Evolutionary conservation across 768 basidiomycete species (phyloP).

Genomic region (Mycena galopus): DNA sequence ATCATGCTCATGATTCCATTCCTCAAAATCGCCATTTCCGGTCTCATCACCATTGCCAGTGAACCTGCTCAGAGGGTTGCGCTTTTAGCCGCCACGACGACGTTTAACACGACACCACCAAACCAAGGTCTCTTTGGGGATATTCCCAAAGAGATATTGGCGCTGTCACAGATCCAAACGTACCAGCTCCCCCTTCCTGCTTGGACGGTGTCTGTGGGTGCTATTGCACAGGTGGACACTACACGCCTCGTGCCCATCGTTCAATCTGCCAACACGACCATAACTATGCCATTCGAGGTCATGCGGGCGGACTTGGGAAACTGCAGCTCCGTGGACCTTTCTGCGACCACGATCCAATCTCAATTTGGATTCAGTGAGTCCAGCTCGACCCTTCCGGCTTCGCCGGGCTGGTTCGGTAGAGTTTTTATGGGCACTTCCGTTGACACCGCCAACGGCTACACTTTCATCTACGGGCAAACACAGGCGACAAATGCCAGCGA

Average conservation of each 20-base stretch:
- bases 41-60: not conserved
- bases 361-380: not conserved
- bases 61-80: not conserved
- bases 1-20: slow-evolving; percentile 19
- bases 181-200: slow-evolving; percentile 16
- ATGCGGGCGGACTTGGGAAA: slow-evolving; percentile 10
- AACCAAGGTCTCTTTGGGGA: not conserved
- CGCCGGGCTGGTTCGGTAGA: slow-evolving; percentile 17
- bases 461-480: slow-evolving; percentile 6
- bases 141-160: slow-evolving; percentile 1
- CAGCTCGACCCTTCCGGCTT: not conserved
- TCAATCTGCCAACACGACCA: slow-evolving; percentile 4
- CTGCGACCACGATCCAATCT: not conserved
- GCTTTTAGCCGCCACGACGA: not conserved
- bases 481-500: slow-evolving; percentile 1
- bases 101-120: slow-evolving; percentile 8
- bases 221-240: slow-evolving; percentile 12
- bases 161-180: slow-evolving; percentile 17
- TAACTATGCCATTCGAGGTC: slow-evolving; percentile 11
- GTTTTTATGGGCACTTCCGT: too few relatives aligned
- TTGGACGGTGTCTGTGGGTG: slow-evolving; percentile 10
- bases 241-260: not conserved
- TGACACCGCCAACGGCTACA: not conserved
- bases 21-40: slow-evolving; percentile 24
- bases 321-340: not conserved